Conservation (phyloP, 2,329 filamentous ascomycete species). For the Aspergillus sp. region DNA sequence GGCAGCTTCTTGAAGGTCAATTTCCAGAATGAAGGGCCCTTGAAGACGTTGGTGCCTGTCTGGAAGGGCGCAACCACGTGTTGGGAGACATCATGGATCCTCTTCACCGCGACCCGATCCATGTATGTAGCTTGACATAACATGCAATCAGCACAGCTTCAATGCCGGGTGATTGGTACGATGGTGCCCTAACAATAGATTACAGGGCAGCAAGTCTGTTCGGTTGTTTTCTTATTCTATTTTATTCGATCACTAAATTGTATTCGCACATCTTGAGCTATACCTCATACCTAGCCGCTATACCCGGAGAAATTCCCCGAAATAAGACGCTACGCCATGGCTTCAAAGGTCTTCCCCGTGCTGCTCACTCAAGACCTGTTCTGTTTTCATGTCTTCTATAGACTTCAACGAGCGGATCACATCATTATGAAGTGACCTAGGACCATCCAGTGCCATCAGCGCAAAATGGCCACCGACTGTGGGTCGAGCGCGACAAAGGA, state of each 20-base stretch:
- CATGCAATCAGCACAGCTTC: neutral
- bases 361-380: conserved; percentile 1
- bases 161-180: neutral
- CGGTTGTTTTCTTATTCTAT: neutral
- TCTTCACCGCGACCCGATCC: neutral
- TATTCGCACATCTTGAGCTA: neutral
- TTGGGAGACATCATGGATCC: neutral
- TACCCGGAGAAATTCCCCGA: neutral
- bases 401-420: conserved; percentile 7
- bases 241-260: neutral
- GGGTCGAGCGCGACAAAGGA: conserved; percentile 40
- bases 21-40: neutral
- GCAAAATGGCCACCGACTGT: conserved; percentile 47
- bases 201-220: neutral
- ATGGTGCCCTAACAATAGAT: neutral
- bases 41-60: neutral
- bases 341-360: conserved; percentile 18
- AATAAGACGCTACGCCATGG: neutral
- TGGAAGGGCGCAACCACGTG: neutral
- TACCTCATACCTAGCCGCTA: neutral
- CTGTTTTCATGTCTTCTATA: neutral
- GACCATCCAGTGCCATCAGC: conserved; percentile 38
- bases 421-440: conserved; percentile 20
- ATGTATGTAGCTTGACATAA: neutral
- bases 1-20: neutral